Evolutionary conservation across 2,329 filamentous ascomycete genomes (phyloP).

Genomic region (Myrmaecium sp.): DNA sequence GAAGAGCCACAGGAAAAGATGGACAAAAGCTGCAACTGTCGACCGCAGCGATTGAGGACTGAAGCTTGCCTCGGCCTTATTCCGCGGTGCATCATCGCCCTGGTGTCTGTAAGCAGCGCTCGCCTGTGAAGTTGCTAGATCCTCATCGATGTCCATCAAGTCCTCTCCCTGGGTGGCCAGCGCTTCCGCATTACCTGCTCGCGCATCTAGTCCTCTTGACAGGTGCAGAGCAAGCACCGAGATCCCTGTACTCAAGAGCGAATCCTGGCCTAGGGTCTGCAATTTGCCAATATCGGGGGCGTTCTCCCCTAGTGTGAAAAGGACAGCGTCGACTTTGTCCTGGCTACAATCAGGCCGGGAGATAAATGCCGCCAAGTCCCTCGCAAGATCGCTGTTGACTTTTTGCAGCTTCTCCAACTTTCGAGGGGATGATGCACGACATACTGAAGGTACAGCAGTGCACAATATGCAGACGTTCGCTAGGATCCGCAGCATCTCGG

Average conservation of each 20-base stretch:
- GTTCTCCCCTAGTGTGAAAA: conserved; percentile 18
- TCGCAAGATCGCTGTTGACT: conserved; percentile 10
- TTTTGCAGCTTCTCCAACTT: conserved; percentile 11
- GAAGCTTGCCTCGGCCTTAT: conserved; percentile 18
- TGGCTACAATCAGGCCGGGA: conserved; percentile 21
- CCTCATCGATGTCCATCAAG: conserved; percentile 50
- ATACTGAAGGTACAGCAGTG: conserved; percentile 9
- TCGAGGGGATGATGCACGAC: conserved; percentile 11
- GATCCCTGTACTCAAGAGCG: conserved; percentile 16
- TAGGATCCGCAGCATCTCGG: conserved; percentile 33
- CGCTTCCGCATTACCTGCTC: conserved; percentile 15
- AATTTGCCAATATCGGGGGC: conserved; percentile 13
- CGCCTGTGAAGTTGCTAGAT: conserved; percentile 44
- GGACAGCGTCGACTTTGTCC: conserved; percentile 25
- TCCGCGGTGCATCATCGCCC: conserved; percentile 26
- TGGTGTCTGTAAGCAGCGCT: conserved; percentile 20
- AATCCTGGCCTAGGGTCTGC: conserved; percentile 5
- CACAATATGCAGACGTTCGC: conserved; percentile 30
- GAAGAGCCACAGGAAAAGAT: conserved; percentile 3
- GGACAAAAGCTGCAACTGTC: conserved; percentile 4
- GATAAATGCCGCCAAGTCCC: conserved; percentile 18
- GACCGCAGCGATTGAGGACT: conserved; percentile 1
- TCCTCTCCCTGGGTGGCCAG: conserved; percentile 27
- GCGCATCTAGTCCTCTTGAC: conserved; percentile 14
- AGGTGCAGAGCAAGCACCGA: conserved; percentile 15